Evolutionary conservation across 768 basidiomycete genomes (phyloP).

Genomic region (Cyclocybe aegerita): DNA sequence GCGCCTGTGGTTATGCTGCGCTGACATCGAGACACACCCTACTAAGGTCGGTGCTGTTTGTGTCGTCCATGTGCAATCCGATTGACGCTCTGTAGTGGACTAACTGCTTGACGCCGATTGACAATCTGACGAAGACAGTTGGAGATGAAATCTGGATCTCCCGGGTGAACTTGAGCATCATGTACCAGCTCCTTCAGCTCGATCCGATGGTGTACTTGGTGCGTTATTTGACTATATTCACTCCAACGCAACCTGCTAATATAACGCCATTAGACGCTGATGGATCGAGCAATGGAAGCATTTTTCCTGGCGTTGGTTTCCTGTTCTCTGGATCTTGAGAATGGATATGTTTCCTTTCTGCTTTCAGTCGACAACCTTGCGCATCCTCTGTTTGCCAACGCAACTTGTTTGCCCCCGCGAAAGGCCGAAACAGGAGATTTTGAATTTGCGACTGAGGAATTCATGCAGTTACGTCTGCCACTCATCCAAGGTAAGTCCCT

Average conservation of each 20-base stretch:
- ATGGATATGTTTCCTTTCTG: constrained; percentile 47
- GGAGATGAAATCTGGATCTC: constrained; percentile 38
- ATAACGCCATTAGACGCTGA: constrained; percentile 33
- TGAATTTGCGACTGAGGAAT: constrained; percentile 28
- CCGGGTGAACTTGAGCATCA: constrained; percentile 63
- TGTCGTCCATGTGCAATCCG: neutral
- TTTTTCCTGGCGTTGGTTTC: constrained; percentile 54
- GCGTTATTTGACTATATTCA: constrained; percentile 18
- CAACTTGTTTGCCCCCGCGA: constrained; percentile 14
- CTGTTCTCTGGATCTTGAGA: constrained; percentile 51
- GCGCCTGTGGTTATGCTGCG: constrained; percentile 75
- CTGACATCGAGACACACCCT: constrained; percentile 46
- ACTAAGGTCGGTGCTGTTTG: constrained; percentile 20
- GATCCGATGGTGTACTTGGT: constrained; percentile 65
- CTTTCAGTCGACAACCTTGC: constrained; percentile 55
- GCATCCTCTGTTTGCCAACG: constrained; percentile 49
- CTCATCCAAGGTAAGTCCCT: constrained; percentile 25
- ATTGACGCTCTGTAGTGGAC: constrained; percentile 8
- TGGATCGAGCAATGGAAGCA: constrained; percentile 51
- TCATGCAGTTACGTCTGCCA: constrained; percentile 30
- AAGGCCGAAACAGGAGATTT: constrained; percentile 20
- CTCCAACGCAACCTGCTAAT: neutral
- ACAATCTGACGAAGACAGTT: neutral
- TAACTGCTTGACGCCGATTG: neutral
- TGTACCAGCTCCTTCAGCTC: constrained; percentile 48